Evolutionary conservation across 805 yeast genomes (phyloP), one percentile per base, ranked within the genome.

Genomic region (Metschnikowia baotianmanensis): DNA sequence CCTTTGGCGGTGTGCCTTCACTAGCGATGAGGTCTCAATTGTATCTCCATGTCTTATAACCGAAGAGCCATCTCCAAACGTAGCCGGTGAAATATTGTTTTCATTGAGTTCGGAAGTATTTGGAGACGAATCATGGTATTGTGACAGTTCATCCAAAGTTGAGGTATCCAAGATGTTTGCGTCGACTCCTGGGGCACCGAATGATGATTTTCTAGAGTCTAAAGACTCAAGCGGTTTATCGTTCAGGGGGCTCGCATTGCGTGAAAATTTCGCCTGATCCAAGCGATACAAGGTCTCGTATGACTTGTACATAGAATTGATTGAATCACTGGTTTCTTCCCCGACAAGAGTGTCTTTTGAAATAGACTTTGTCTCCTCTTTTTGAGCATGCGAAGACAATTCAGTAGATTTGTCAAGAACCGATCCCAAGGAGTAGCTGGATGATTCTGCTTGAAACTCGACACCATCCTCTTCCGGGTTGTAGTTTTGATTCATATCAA

Each of bases 341-440:
- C 41, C 50, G 6, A 48, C 43, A 36, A 63, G 54, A 0, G 66
- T 57, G 15, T 62, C 67, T 27, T 52, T 58, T 1, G 69, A 65
- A 22, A 18, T 23, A n/a, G 21, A 16, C 6, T 30, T 10, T 21
- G 13, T 26, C 15, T 22, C 23, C 15, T 23, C 28, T 6, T 21
- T n/a, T 15, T n/a, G 19, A 13, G 12, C 22, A 2, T 18, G 23
- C 17, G 29, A 27, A 15, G 5, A 5, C 7, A 27, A 22, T 13
- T 16, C 22, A 3, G 17, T n/a, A 11, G 27, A 6, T 19, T 34
- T 23, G 24, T 24, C 27, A 12, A 25, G 36, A 11, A 23, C 26
- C 13, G 32, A 31, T 9, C 18, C 17, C 10, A 17, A 12, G 9
- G 39, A 34, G 13, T 31, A 40, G 6, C 22, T 25, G 9, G 43